A percentile compares a stretch with the other conserved stretches of the same genome.
phyloP scores from a whole-genome alignment of 176 grass and related monocot genomes.

The Tuctoria greenei region DNA sequence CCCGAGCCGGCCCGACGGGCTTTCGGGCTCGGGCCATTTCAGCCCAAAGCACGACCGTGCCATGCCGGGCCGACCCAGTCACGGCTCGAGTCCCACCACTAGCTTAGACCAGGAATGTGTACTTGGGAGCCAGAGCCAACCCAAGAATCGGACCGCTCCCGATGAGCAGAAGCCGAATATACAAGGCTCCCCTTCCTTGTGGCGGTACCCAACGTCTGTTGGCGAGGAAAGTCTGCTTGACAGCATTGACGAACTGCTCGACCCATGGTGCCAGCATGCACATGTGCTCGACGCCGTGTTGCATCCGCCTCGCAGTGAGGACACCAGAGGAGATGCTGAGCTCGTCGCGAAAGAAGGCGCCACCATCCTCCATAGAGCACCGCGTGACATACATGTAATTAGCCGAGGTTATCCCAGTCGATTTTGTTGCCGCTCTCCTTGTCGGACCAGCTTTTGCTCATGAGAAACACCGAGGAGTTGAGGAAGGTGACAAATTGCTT shows the following conservation, averaged over 20 bases:
- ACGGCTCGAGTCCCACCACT: no score
- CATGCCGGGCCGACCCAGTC: no score
- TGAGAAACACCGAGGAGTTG: no score
- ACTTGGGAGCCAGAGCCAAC: slow-evolving; percentile 78
- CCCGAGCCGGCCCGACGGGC: no score
- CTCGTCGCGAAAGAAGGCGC: slow-evolving; percentile 49
- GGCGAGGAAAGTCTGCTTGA: slow-evolving; percentile 77
- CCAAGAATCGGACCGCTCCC: slow-evolving; percentile 74
- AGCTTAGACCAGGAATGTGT: slow-evolving; percentile 78
- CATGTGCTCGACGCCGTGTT: slow-evolving; percentile 72
- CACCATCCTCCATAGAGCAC: slow-evolving; percentile 35
- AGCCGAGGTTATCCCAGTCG: slow-evolving; percentile 86
- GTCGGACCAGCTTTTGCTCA: no score
- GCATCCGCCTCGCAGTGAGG: slow-evolving; percentile 80
- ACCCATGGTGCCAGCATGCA: slow-evolving; percentile 83
- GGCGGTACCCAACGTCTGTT: slow-evolving; percentile 92
- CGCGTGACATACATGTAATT: slow-evolving; percentile 88
- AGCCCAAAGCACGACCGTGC: no score
- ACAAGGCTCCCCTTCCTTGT: slow-evolving; percentile 73
- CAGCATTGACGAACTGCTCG: slow-evolving; percentile 77
- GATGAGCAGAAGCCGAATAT: slow-evolving; percentile 79
- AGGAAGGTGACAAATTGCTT: no score
- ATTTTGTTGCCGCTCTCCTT: slow-evolving; percentile 62
- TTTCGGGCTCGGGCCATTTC: no score
- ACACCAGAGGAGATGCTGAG: slow-evolving; percentile 86